Percentiles rank a stretch among this genome's conserved stretches.
These are phyloP conservation scores for Rhodotorula diobovata DNA, from an alignment of 768 basidiomycete genomes.

Conservation along the genomic window DNA sequence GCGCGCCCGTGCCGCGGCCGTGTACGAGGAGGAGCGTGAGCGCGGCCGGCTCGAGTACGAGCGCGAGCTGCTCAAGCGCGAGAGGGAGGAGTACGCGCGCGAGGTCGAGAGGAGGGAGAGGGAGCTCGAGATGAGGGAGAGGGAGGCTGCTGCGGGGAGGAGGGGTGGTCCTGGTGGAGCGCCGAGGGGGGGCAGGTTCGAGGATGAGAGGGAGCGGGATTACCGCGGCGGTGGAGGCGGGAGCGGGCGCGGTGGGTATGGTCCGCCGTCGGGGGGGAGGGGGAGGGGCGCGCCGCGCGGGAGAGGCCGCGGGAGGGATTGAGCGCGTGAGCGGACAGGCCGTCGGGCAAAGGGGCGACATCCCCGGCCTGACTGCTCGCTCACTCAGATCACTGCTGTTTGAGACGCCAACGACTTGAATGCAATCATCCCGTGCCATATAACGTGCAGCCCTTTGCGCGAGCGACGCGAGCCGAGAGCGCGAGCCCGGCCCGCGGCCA, in stretches of 20 bases:
- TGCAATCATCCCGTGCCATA: too few species aligned
- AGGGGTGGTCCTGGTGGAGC: background rate
- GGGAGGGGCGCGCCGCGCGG: too few species aligned
- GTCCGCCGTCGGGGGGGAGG: background rate
- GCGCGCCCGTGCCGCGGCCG: background rate
- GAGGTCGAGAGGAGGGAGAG: background rate
- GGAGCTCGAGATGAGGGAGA: background rate
- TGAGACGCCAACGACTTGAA: too few species aligned
- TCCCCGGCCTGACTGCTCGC: too few species aligned
- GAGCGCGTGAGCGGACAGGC: too few species aligned
- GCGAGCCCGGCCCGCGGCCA: too few species aligned
- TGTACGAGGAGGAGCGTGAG: background rate
- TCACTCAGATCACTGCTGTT: too few species aligned
- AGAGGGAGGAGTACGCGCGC: background rate
- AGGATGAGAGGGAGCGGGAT: background rate
- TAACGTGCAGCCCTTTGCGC: too few species aligned
- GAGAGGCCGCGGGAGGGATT: background rate
- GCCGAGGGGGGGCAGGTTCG: too few species aligned
- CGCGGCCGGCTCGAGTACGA: background rate
- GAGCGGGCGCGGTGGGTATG: background rate
- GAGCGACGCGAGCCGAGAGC: too few species aligned
- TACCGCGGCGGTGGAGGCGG: background rate
- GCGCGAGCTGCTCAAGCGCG: slow-evolving; percentile 1
- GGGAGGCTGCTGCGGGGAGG: background rate
- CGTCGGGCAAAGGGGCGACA: too few species aligned